Base-by-base conservation (phyloP, 805 yeast genomes). In the Starmerella powellii region DNA sequence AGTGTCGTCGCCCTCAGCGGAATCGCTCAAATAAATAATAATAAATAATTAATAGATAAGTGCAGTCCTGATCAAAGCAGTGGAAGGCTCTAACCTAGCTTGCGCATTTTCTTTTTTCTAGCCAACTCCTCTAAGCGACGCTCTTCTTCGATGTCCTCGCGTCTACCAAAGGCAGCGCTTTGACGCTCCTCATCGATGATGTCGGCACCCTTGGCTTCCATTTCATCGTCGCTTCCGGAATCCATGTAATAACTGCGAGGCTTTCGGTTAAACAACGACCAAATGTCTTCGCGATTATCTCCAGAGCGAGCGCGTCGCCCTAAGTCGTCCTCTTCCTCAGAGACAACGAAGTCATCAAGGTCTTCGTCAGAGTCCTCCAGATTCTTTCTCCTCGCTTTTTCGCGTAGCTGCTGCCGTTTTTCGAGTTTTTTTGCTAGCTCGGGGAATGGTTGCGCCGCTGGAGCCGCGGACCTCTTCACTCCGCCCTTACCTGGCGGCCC, bases 131-230 rank as follows among this genome's bases (percentile, higher is more conserved):
- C 68, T 41, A 66, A 73, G 20, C 44, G 52, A 20, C 41, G 38
- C 54, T 73, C 74, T 57, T 87, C 96, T 40, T 70, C 64, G 37
- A 68, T 64, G 56, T 88, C 98, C 57, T 91, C 98, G 31, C 69
- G 48, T 51, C 73, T 70, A 0, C 94, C 98, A 41, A 69, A 71
- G 38, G 70, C 69, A 29, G 76, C 66, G 11, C 95, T 79, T 27
- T 72, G 56, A 47, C 66, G 72, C 61, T 88, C 98, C 55, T 88
- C 98, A 43, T 74, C 82, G 32, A 85, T 63, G 19, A 91, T 75
- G 49, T 88, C 96, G 21, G 78, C 78, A 21, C 95, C 96, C 1
- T 91, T 80, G 2, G 95, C 95, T 57, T 88, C 97, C 96, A 91
- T 88, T 54, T 83, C 85, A 44, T 71, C 77, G 37, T 53, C 64